Percentiles rank a stretch among this genome's conserved stretches.
These are phyloP conservation scores for Pisolithus marmoratus DNA, from an alignment of 768 basidiomycete genomes.

Conservation along the genomic window DNA sequence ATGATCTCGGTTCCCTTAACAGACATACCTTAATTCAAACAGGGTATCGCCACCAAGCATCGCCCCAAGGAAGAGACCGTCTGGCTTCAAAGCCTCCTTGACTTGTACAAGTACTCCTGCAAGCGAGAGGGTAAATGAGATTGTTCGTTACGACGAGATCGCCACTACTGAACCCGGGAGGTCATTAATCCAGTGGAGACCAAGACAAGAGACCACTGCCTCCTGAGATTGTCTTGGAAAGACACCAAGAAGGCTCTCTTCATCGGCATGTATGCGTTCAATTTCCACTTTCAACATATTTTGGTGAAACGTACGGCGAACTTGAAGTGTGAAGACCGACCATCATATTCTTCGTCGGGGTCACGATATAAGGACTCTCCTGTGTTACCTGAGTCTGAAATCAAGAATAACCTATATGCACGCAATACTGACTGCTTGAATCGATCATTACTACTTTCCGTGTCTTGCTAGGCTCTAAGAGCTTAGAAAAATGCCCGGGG, in stretches of 20 bases:
- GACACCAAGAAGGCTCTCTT: slow-evolving; percentile 67
- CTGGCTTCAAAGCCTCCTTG: slow-evolving; percentile 74
- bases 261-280: slow-evolving; percentile 74
- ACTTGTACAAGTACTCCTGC: slow-evolving; percentile 84
- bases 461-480: slow-evolving; percentile 63
- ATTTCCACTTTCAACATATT: slow-evolving; percentile 53
- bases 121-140: slow-evolving; percentile 1
- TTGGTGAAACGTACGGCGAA: not conserved
- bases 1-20: not conserved
- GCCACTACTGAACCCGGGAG: slow-evolving; percentile 62
- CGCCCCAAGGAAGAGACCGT: slow-evolving; percentile 91
- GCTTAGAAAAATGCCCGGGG: slow-evolving; percentile 85
- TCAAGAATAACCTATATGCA: not conserved
- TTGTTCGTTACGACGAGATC: not conserved
- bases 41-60: slow-evolving; percentile 95
- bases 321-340: slow-evolving; percentile 33
- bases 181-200: slow-evolving; percentile 97
- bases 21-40: slow-evolving; percentile 75
- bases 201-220: slow-evolving; percentile 85
- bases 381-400: slow-evolving; percentile 26
- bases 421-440: slow-evolving; percentile 58
- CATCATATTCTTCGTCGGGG: slow-evolving; percentile 72
- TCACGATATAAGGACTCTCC: slow-evolving; percentile 73
- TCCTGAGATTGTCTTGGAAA: slow-evolving; percentile 78
- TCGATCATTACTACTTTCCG: slow-evolving; percentile 82